Conservation (phyloP, 371 early-diverging fungal species). For the Umbelopsis sp. region DNA sequence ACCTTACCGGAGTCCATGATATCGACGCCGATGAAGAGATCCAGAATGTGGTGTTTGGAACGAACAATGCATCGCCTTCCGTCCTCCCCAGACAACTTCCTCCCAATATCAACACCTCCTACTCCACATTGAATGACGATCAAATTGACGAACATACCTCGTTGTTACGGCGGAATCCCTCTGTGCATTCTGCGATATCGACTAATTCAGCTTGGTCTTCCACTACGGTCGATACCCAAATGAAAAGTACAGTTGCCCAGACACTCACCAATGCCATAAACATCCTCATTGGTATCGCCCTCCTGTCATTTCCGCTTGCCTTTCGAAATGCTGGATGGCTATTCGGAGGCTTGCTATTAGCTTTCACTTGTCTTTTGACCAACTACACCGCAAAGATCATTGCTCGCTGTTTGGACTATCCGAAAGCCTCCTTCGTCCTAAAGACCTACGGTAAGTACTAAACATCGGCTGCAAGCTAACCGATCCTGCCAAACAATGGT, state of each 20-base stretch:
- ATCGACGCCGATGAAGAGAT: not conserved
- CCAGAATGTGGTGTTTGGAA: not conserved
- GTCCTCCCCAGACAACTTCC: not conserved
- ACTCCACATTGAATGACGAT: not conserved
- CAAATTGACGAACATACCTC: not conserved
- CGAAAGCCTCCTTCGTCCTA: not conserved
- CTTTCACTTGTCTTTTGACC: conserved; percentile 24
- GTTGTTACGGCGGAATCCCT: not conserved
- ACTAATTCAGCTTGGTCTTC: not conserved
- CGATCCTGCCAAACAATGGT: not conserved
- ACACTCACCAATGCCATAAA: conserved; percentile 62
- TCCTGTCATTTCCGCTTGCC: conserved; percentile 30
- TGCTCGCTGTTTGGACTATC: conserved; percentile 30
- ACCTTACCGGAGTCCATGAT: not conserved
- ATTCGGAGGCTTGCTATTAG: not conserved
- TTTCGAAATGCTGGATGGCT: conserved; percentile 3
- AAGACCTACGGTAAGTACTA: conserved; percentile 12
- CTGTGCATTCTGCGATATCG: not conserved
- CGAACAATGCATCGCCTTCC: not conserved
- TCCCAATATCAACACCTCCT: conserved; percentile 2
- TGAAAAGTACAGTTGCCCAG: conserved; percentile 52
- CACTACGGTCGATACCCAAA: not conserved
- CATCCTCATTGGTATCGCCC: conserved; percentile 62
- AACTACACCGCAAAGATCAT: conserved; percentile 62
- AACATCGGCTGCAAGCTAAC: not conserved